phyloP scores from a whole-genome alignment of 768 basidiomycete genomes.

The Termitomyces eurrhizus region DNA sequence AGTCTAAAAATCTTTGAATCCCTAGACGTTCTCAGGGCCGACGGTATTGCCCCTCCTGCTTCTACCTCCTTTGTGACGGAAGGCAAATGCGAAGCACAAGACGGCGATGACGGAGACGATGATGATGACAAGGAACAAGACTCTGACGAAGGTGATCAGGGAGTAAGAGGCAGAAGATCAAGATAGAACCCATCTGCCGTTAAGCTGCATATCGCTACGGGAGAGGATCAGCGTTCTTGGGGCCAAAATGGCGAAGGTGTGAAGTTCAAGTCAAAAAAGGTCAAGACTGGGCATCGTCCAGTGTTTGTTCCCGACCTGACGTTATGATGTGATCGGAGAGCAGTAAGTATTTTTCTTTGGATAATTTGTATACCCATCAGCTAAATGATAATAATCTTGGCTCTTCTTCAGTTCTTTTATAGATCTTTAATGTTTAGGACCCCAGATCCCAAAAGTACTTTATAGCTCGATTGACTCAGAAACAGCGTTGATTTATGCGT shows the following conservation, averaged over 20 bases:
- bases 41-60: conserved; percentile 8
- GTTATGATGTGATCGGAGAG: background rate
- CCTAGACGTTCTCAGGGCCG: conserved; percentile 10
- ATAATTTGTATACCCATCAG: background rate
- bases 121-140: background rate
- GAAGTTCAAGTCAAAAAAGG: conserved; percentile 4
- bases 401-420: background rate
- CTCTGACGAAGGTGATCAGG: background rate
- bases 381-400: no score
- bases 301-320: conserved; percentile 16
- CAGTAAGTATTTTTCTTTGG: background rate
- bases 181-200: background rate
- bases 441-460: background rate
- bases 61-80: background rate
- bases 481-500: background rate
- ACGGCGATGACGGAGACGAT: background rate
- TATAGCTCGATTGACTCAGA: background rate
- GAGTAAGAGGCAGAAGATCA: background rate
- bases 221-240: background rate
- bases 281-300: conserved; percentile 15
- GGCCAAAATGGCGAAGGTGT: conserved; percentile 11
- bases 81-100: conserved; percentile 2
- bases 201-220: background rate
- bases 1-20: background rate
- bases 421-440: background rate